Conservation (phyloP, 2,329 filamentous ascomycete genomes). For the Sporothrix curviconia region DNA sequence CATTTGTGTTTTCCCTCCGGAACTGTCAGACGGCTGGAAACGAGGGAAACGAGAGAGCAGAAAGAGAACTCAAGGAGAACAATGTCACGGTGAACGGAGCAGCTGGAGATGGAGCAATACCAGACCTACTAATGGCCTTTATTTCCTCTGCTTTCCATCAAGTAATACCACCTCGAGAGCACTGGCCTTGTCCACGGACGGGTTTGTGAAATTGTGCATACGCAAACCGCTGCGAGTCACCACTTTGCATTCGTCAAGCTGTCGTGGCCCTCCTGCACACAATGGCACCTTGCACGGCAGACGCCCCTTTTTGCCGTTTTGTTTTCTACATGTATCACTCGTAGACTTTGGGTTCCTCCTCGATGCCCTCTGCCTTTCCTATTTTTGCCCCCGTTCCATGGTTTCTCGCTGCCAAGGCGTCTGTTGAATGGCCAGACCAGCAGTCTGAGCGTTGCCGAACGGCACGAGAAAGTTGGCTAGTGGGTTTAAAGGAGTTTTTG, state of each 20-base stretch:
- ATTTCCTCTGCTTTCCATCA: not conserved
- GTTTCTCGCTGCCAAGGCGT: not conserved
- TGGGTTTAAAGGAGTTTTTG: too few relatives aligned
- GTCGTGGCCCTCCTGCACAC: slow-evolving; percentile 2
- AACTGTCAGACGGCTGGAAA: not conserved
- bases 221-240: not conserved
- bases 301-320: not conserved
- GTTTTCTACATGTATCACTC: too few relatives aligned
- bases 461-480: not conserved
- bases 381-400: not conserved
- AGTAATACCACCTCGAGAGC: too few relatives aligned
- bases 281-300: not conserved
- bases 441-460: not conserved
- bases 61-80: not conserved
- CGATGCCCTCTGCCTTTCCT: not conserved
- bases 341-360: not conserved
- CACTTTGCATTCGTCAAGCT: not conserved
- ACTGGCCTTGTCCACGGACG: not conserved
- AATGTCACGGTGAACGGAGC: too few relatives aligned
- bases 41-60: not conserved
- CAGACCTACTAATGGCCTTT: not conserved
- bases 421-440: not conserved
- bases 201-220: not conserved
- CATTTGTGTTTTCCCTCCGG: too few relatives aligned
- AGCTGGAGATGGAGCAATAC: not conserved